These are phyloP conservation scores for Sugiyamaella lignohabitans DNA, from an alignment of 805 yeast genomes.

Conservation along the genomic window DNA sequence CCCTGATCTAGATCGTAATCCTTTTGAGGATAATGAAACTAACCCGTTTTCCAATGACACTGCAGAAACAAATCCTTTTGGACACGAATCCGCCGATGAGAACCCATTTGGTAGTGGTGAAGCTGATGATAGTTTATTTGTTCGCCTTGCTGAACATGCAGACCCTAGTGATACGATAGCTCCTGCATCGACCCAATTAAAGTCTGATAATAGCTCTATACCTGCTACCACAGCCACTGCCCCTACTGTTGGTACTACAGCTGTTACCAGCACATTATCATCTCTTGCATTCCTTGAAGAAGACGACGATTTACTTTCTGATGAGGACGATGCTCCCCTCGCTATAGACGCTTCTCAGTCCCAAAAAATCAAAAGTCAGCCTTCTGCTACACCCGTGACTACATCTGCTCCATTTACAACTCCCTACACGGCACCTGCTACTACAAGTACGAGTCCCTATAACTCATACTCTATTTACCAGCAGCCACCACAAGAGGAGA, in stretches of 20 bases:
- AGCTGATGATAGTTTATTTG: constrained; percentile 7
- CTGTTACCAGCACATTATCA: neutral
- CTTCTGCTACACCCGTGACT: neutral
- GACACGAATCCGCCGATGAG: neutral
- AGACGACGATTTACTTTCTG: constrained; percentile 31
- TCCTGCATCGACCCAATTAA: neutral
- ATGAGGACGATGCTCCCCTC: constrained; percentile 17
- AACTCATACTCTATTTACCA: neutral
- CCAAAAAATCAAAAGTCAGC: neutral
- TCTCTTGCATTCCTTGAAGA: constrained; percentile 29
- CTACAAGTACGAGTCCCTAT: neutral
- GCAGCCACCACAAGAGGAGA: neutral
- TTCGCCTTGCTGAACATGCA: neutral
- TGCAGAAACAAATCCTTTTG: neutral
- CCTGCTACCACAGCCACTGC: neutral
- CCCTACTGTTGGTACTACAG: neutral
- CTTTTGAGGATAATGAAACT: constrained; percentile 1
- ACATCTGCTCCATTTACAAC: neutral
- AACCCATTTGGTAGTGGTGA: constrained; percentile 2
- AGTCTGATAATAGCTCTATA: neutral
- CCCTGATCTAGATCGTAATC: constrained; percentile 3
- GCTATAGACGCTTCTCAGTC: neutral
- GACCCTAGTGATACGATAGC: neutral
- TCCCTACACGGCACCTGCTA: neutral
- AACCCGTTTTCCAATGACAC: neutral